phyloP scores from a whole-genome alignment of 345 rosid genomes.

The Fremontodendron californicum region DNA sequence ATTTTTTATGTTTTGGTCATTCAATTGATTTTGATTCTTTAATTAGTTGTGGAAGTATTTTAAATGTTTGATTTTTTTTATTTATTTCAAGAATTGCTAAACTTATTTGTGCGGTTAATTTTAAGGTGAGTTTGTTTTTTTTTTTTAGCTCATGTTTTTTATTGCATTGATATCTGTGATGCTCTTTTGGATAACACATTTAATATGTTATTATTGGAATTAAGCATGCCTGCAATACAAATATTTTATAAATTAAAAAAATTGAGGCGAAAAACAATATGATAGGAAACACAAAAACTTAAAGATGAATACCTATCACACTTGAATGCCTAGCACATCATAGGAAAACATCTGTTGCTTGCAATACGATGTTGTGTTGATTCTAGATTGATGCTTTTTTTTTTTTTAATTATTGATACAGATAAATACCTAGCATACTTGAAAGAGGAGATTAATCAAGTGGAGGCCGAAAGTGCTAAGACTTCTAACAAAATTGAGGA shows the following conservation, averaged over 20 bases:
- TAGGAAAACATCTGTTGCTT: not conserved
- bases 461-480: constrained; percentile 51
- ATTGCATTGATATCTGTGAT: no score
- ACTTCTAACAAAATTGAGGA: constrained; percentile 57
- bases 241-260: not conserved
- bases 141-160: no score
- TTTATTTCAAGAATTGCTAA: no score
- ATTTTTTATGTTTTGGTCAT: no score
- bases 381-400: not conserved
- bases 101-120: no score
- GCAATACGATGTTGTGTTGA: not conserved
- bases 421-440: constrained; percentile 54
- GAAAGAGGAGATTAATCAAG: constrained; percentile 56
- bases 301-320: not conserved
- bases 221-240: not conserved
- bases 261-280: not conserved
- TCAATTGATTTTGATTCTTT: no score
- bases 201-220: not conserved
- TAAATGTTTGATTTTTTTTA: no score
- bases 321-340: not conserved
- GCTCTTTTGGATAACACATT: not conserved
- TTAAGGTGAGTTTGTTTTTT: no score
- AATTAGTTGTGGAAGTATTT: no score
- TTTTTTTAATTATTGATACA: constrained; percentile 20
- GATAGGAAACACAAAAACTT: not conserved